Evolutionary conservation across 2,329 filamentous ascomycete genomes (phyloP), one percentile per base, ranked within the genome.

Genomic region (Fusarium sarcochroum): DNA sequence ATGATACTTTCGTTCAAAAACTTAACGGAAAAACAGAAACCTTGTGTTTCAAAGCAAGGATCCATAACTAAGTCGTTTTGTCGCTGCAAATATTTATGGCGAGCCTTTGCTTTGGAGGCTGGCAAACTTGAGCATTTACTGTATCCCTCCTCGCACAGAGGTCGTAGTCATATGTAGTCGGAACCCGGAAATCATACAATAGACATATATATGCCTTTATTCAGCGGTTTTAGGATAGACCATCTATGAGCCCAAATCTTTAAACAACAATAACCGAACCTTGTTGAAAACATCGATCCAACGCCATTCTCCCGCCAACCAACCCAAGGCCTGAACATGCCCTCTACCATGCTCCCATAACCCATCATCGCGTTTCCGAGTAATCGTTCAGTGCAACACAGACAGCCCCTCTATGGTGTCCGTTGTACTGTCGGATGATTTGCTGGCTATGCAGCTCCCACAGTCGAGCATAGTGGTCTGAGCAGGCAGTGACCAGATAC

Each of bases 351-450:
- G 42, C 57, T 48, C 56, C 34, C 48, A 56, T 50, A 45, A 40
- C 34, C 42, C 38, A 46, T 75, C 62, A 80, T 18, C 85, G 82
- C 34, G 85, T 82, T 78, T 89, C 87, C 14, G 87, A 89, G 77
- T 93, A 93, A 77, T 98, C 94, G 78, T 98, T 98, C 68, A 98
- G 83, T 15, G 94, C 94, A 37, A 98, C 94, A 76, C 94, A 97
- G 1, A 97, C 93, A 6, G 94, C 93, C 42, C 94, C 94, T 35
- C 94, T 87, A 77, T 98, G 94, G 77, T 98, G 94, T 8, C 94
- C 94, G 77, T 97, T 97, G 78, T 98, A 98, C 82, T 98, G 94
- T 46, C 94, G 87, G 73, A 98, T 98, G 69, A 98, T 94, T 74
- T 90, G 91, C 79, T 97, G 93, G 70, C 91, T 94, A 68, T 87